These are phyloP conservation scores for Salix dunnii DNA, from an alignment of 345 rosid genomes.

Conservation along the genomic window DNA sequence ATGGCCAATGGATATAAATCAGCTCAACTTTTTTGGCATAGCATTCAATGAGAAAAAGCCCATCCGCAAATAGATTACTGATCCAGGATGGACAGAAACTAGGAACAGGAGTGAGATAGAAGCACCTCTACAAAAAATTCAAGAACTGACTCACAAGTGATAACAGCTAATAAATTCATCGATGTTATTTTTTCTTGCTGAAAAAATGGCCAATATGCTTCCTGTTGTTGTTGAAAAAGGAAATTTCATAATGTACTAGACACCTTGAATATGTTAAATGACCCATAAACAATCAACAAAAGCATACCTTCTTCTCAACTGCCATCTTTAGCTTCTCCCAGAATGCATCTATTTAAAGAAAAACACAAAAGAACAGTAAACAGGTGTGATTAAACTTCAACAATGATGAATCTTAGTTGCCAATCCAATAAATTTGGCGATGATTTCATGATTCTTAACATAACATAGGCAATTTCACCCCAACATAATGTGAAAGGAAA, in stretches of 20 bases:
- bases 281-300: neutral
- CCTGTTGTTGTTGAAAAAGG: neutral
- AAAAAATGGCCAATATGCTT: neutral
- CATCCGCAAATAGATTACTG: neutral
- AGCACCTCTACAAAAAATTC: neutral
- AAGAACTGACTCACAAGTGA: neutral
- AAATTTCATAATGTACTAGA: neutral
- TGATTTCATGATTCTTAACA: neutral
- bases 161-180: neutral
- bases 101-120: neutral
- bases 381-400: neutral
- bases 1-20: neutral
- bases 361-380: constrained; percentile 5
- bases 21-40: neutral
- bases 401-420: neutral
- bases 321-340: constrained; percentile 72
- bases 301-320: constrained; percentile 63
- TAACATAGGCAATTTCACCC: neutral
- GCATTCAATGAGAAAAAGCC: neutral
- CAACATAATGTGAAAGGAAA: neutral
- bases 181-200: neutral
- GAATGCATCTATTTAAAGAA: constrained; percentile 53
- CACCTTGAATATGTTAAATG: neutral
- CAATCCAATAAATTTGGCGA: neutral
- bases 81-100: neutral